These are phyloP conservation scores for Teratosphaeria pseudoeucalypti DNA, from an alignment of 2,329 filamentous ascomycete genomes.

Conservation along the genomic window DNA sequence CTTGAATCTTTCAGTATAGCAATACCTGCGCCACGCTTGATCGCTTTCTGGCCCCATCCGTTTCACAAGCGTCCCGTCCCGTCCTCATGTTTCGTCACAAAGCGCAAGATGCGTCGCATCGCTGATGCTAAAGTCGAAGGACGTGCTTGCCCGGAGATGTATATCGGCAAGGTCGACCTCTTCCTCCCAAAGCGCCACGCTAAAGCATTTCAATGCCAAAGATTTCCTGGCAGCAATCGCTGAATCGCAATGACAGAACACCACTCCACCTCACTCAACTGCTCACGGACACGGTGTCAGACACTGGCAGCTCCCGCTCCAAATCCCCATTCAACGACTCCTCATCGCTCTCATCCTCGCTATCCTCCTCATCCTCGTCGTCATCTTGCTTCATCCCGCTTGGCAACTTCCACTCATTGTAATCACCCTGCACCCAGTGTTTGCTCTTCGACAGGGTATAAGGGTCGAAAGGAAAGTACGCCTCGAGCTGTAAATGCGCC, in stretches of 20 bases:
- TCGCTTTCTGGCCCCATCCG: neutral
- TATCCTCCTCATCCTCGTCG: conserved; percentile 40
- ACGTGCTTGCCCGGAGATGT: conserved; percentile 4
- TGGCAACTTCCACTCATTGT: conserved; percentile 68
- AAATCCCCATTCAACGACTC: conserved; percentile 12
- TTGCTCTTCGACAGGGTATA: conserved; percentile 83
- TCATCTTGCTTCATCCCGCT: conserved; percentile 50
- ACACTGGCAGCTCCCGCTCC: conserved; percentile 6
- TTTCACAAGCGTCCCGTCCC: neutral
- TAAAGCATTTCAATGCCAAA: conserved; percentile 4
- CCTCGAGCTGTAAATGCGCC: conserved; percentile 73
- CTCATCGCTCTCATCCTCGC: conserved; percentile 29
- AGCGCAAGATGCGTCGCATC: neutral
- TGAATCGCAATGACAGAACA: neutral
- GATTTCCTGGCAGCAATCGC: neutral
- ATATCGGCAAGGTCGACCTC: conserved; percentile 4
- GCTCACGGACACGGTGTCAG: conserved; percentile 13
- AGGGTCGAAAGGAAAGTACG: conserved; percentile 95
- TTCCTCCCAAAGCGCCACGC: conserved; percentile 13
- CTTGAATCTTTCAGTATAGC: neutral
- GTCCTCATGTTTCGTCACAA: neutral
- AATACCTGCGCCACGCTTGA: neutral
- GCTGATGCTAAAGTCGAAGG: conserved; percentile 14
- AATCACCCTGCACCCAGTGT: conserved; percentile 77
- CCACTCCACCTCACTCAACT: conserved; percentile 7